Base-by-base conservation (phyloP, 106 monocot genomes). In the Platanthera guangdongensis region DNA sequence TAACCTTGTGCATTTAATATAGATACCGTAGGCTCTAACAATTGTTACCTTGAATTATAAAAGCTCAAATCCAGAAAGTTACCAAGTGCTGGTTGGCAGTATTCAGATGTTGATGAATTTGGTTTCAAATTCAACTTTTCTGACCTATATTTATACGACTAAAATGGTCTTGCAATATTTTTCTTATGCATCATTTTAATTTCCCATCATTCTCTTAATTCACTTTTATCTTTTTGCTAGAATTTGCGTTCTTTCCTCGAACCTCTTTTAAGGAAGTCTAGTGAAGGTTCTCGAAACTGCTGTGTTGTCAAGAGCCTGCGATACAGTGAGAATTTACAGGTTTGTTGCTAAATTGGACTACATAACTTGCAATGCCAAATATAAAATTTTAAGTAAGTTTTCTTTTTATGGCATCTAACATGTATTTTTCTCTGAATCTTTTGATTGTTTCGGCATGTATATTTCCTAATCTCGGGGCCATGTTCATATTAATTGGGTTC, bases 251-350 rank as follows among this genome's bases (percentile, higher is more conserved):
- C 86, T n/a, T 99, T 99, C 85, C 90, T 99, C 71, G 89, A 90
- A 79, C 99, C 99, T n/a, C 88, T 99, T 8, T 75, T 92, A 57
- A 92, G 76, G 82, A 94, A 94, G 86, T 99, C 99, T 70, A 99
- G 90, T 80, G 99, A 99, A 81, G 86, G 92, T 64, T 80, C 73
- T 52, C 81, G 90, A 57, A 99, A 94, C 71, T 94, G 83, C 84
- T 83, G 87, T 53, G 84, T 99, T 62, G 85, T 99, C 76, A 94
- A 90, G 83, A 92, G 80, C 71, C 81, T 99, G 82, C 85, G 86
- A 84, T 88, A 77, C 69, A 90, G 86, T 75, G 92, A 92, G 69
- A 90, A 92, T 77, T 82, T 99, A 55, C 99, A 99, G 99, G 99
- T 94, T 77, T 68, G 79, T 84, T 62, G 72, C 8, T 55, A 69